These are phyloP conservation scores for Botryotinia convoluta DNA, from an alignment of 2,329 filamentous ascomycete genomes.

Conservation along the genomic window DNA sequence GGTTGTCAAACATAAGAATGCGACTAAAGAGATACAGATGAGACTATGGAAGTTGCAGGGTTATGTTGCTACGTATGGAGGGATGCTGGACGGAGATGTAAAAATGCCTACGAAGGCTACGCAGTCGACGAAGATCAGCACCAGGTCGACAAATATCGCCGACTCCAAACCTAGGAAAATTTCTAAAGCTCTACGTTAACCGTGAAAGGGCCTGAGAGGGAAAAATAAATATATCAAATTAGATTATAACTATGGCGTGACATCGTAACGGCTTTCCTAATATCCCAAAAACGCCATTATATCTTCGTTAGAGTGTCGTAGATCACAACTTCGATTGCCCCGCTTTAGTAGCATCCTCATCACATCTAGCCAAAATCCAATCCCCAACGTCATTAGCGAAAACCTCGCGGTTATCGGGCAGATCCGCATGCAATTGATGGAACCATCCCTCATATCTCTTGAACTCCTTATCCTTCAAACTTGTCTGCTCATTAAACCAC, in stretches of 20 bases:
- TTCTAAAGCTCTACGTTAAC: background rate
- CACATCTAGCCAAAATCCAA: slow-evolving; percentile 55
- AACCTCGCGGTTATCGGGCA: slow-evolving; percentile 38
- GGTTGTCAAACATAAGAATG: slow-evolving; percentile 44
- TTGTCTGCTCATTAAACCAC: slow-evolving; percentile 56
- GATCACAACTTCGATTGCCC: slow-evolving; percentile 28
- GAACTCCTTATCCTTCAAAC: slow-evolving; percentile 65
- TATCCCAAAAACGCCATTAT: background rate
- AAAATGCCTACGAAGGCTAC: background rate
- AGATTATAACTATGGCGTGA: background rate
- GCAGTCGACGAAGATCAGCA: background rate
- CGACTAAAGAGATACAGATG: slow-evolving; percentile 47
- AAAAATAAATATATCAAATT: background rate
- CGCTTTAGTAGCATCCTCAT: slow-evolving; percentile 10
- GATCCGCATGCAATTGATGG: slow-evolving; percentile 69
- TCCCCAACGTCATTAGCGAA: slow-evolving; percentile 57
- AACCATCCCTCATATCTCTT: slow-evolving; percentile 74
- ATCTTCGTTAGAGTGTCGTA: background rate
- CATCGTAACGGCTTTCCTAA: background rate
- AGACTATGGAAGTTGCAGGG: slow-evolving; percentile 59
- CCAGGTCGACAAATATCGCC: background rate
- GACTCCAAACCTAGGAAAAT: background rate
- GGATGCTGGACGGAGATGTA: background rate
- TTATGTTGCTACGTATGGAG: slow-evolving; percentile 42
- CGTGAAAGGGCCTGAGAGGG: background rate